A percentile compares a stretch with the other conserved stretches of the same genome.
phyloP scores from a whole-genome alignment of 2,329 filamentous ascomycete species.

The Coniochaeta sp. region DNA sequence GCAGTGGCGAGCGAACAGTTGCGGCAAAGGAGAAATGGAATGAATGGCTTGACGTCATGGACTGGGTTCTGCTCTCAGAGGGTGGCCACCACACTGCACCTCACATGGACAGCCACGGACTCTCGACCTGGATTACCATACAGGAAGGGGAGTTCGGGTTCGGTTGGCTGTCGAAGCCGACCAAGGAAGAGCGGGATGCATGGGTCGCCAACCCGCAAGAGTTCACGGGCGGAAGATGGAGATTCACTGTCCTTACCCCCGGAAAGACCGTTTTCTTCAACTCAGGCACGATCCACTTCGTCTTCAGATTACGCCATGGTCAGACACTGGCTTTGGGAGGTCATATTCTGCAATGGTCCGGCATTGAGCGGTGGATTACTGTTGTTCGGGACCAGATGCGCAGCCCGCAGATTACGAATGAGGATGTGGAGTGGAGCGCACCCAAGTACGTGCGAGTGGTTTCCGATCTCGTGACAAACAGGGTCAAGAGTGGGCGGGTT shows the following conservation, averaged over 20 bases:
- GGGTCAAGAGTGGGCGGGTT: conserved; percentile 8
- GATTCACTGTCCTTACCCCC: conserved; percentile 22
- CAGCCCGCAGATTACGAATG: conserved; percentile 21
- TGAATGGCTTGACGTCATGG: conserved; percentile 22
- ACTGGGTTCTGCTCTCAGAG: conserved; percentile 23
- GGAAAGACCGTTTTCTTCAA: conserved; percentile 26
- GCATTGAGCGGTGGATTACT: conserved; percentile 20
- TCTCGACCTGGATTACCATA: conserved; percentile 25
- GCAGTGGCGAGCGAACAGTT: conserved; percentile 17
- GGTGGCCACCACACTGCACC: conserved; percentile 25
- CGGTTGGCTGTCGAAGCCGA: conserved; percentile 22
- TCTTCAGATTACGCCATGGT: conserved; percentile 18
- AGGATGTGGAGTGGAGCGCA: conserved; percentile 13
- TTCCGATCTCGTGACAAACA: conserved; percentile 9
- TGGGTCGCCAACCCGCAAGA: conserved; percentile 17
- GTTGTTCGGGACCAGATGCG: conserved; percentile 19
- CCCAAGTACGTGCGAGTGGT: conserved; percentile 14
- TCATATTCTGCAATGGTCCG: conserved; percentile 25
- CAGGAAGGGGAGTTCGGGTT: conserved; percentile 17
- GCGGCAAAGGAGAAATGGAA: conserved; percentile 20
- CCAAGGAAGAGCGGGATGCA: conserved; percentile 12
- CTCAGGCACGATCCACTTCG: conserved; percentile 25
- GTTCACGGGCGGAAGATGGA: conserved; percentile 20
- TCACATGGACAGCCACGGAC: conserved; percentile 25
- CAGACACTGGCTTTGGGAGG: conserved; percentile 24